Evolutionary conservation across 768 basidiomycete genomes (phyloP).

Genomic region (Tulasnella sp.): DNA sequence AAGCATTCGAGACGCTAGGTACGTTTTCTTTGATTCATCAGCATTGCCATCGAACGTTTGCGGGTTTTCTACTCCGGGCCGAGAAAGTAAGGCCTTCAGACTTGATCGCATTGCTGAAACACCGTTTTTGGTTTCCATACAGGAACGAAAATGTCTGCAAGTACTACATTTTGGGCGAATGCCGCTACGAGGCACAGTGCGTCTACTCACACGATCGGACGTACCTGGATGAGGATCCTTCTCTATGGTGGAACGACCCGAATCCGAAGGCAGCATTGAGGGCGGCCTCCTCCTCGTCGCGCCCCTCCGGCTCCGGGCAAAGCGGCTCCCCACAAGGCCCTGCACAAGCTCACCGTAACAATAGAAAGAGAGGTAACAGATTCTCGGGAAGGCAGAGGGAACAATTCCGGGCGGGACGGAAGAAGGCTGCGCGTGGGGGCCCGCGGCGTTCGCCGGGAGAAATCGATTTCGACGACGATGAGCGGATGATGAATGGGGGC

Average conservation of each 20-base stretch:
- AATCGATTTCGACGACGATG: neutral
- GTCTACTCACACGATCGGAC: slow-evolving; percentile 3
- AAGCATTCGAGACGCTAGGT: neutral
- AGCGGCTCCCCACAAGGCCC: slow-evolving; percentile 41
- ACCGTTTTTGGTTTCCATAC: neutral
- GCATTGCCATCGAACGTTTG: neutral
- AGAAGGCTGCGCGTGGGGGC: neutral
- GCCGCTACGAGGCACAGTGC: neutral
- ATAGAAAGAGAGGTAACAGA: neutral
- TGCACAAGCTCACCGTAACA: slow-evolving; percentile 47
- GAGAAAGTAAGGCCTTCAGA: neutral
- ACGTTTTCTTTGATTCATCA: neutral
- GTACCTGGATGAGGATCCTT: neutral
- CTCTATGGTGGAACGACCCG: neutral
- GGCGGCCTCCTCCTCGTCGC: neutral
- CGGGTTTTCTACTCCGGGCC: neutral
- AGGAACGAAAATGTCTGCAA: slow-evolving; percentile 8
- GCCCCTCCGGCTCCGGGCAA: neutral
- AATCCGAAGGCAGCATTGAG: neutral
- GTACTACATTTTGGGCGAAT: slow-evolving; percentile 17
- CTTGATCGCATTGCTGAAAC: neutral
- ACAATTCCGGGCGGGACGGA: neutral
- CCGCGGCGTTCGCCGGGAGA: neutral
- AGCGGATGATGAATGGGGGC: slow-evolving; percentile 35
- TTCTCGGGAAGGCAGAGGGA: neutral